Evolutionary conservation across 148 eudicot genomes (phyloP).

Genomic region (Diospyros lotus): DNA sequence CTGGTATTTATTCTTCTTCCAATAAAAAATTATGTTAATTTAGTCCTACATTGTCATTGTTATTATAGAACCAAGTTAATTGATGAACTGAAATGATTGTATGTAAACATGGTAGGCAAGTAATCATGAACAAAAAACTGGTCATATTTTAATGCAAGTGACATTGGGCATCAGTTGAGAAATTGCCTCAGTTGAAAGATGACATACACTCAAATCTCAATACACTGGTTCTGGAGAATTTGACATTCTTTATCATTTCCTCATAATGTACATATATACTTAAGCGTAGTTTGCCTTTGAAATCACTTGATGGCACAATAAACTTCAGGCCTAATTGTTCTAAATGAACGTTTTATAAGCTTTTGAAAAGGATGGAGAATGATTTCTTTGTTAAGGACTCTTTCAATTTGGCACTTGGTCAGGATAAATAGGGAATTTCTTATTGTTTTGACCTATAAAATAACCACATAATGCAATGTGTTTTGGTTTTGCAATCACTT

Average conservation of each 20-base stretch:
- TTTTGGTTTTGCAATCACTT: not conserved
- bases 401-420: too few species aligned
- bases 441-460: too few species aligned
- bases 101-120: not conserved
- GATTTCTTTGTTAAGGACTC: too few species aligned
- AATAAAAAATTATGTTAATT: not conserved
- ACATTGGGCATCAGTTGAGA: not conserved
- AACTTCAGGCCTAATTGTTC: not conserved
- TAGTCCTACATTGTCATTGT: not conserved
- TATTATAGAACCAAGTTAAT: not conserved
- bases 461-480: too few species aligned
- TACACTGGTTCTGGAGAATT: not conserved
- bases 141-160: not conserved
- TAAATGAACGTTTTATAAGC: too few species aligned
- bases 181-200: not conserved
- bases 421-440: too few species aligned
- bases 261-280: not conserved
- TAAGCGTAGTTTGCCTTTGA: not conserved
- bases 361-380: too few species aligned
- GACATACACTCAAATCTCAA: not conserved
- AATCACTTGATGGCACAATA: not conserved
- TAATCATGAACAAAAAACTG: not conserved
- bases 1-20: slow-evolving; percentile 41
- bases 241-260: not conserved
- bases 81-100: not conserved